Base-by-base conservation (phyloP, 2,329 filamentous ascomycete genomes). In the Claviceps arundinis region DNA sequence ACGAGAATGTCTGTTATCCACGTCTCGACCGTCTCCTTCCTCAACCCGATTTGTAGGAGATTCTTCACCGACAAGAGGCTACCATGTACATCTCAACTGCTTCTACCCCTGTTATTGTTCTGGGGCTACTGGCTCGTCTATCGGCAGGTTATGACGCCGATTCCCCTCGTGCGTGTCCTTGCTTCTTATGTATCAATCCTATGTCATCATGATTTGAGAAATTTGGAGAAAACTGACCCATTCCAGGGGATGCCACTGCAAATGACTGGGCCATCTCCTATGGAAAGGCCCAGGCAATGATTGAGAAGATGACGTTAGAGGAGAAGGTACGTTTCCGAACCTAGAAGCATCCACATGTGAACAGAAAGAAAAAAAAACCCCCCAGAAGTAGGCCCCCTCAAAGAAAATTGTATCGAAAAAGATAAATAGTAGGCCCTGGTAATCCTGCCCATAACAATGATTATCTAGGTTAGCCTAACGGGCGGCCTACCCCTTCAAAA, bases 251-350 rank as follows among this genome's bases (percentile, higher is more conserved):
- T 34, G 24, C 11, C 43, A n/a, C 26, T 11, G n/a, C 16, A 8
- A 13, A 46, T 46, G 70, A 78, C 41, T 93, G 88, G 88, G 72
- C 73, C 3, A 72, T 75, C n/a, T 81, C 87, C 4, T 84, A 85
- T 59, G 65, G 70, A 19, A 86, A 83, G 61, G 87, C 88, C 0
- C 73, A 74, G 52, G 73, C 73, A 1, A 80, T 93, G 58, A 86
- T 94, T 14, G 75, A 73, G 13, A 75, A 84, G 60, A 75, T 93
- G 70, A 90, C 86, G 1, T 68, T 90, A 47, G 73, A 81, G 17
- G 87, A 94, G 66, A 93, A 91, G 71, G 44, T 46, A 14, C 13
- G 16, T 46, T 19, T 1, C 34, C 3, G 9, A 17, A 13, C 26
- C n/a, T 34, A 19, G 5, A 41, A n/a, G 17, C 8, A 30, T 30